These are phyloP conservation scores for Paramyrothecium sp. DNA, from an alignment of 2,329 filamentous ascomycete genomes.

Conservation along the genomic window DNA sequence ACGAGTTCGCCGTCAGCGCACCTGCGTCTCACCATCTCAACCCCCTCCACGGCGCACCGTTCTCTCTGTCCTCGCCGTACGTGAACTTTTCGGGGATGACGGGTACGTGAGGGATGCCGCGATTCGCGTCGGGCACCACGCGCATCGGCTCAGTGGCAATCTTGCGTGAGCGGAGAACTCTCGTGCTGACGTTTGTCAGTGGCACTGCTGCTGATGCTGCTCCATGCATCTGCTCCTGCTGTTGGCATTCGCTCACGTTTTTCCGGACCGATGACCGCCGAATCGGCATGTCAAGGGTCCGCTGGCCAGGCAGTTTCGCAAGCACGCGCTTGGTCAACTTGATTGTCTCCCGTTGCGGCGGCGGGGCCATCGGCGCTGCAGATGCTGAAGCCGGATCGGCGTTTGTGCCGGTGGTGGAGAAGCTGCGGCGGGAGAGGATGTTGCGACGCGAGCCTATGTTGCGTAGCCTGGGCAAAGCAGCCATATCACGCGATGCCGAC, in stretches of 20 bases:
- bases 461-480: conserved; percentile 29
- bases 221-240: neutral
- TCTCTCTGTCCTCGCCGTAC: conserved; percentile 32
- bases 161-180: conserved; percentile 21
- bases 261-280: conserved; percentile 7
- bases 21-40: conserved; percentile 14
- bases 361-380: neutral
- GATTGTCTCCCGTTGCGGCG: conserved; percentile 12
- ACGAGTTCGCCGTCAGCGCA: too few species aligned
- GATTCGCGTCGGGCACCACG: conserved; percentile 44
- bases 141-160: conserved; percentile 29
- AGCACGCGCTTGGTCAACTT: conserved; percentile 23
- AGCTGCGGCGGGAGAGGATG: conserved; percentile 22
- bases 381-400: conserved; percentile 2
- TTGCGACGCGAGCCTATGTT: conserved; percentile 21
- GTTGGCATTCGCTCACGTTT: conserved; percentile 11
- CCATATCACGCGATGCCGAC: conserved; percentile 43
- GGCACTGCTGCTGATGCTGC: neutral
- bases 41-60: conserved; percentile 26
- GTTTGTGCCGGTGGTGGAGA: conserved; percentile 17
- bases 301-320: conserved; percentile 1
- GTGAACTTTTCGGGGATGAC: conserved; percentile 42
- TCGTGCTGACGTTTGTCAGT: conserved; percentile 9
- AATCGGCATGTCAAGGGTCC: conserved; percentile 3
- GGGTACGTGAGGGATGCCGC: conserved; percentile 44